Base-by-base conservation (phyloP, 495 filamentous ascomycete genomes). In the Margaritispora aquatica region DNA sequence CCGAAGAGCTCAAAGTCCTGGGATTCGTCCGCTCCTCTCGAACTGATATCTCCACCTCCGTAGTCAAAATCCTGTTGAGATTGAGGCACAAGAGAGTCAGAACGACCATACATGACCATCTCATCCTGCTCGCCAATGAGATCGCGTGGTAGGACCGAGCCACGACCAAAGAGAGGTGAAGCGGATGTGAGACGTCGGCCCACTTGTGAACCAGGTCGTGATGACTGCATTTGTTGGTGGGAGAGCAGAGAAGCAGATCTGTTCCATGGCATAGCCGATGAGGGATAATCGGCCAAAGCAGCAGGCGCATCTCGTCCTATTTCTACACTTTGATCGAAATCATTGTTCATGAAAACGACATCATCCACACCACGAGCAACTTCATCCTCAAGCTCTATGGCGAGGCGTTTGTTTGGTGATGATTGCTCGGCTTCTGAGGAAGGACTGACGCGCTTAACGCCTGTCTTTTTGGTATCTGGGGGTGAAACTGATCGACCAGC, bases 201-300 rank as follows among this genome's bases (percentile, higher is more conserved):
- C 21, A 24, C 24, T 9, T 36, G 29, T 29, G 62, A 52, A 2
- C 62, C 21, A 36, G 38, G 63, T 29, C 69, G 72, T 36, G 70
- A 69, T 2, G 65, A 69, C 26, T 76, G 75, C 4, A 70, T 72
- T 20, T 73, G 75, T n/a, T 73, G 71, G 22, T 84, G 86, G 53
- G 80, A 80, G 47, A 80, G 76, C 2, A 80, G 61, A 2, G 85
- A 88, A 24, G 81, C 79, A 21, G 75, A 81, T 63, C 83, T 77
- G 63, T 89, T 89, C 87, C 87, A 90, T 44, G 87, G 87, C 78
- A 89, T 59, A 31, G 79, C 77, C 1, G 78, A 81, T 11, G 82
- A 82, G 41, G 73, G 72, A 46, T 83, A 77, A 57, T 87, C 82
- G n/a, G 75, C 70, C 1, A 87, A 75, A 19, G 77, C 74, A 0